Conservation (phyloP, 1,139 yeast species). For the Scheffersomyces titani region DNA sequence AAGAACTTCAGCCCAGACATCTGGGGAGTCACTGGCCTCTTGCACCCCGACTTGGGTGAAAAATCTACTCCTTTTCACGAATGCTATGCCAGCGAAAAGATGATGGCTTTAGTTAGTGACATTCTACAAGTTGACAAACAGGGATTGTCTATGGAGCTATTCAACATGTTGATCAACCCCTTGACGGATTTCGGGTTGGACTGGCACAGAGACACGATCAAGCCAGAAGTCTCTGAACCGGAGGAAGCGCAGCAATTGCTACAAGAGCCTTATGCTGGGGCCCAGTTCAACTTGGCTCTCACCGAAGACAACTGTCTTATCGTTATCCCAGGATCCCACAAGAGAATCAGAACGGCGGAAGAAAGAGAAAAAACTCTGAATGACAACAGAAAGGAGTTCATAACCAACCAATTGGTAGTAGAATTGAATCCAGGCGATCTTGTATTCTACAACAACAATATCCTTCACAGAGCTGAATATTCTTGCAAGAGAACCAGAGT, state of each 20-base stretch:
- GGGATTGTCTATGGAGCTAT: constrained; percentile 51
- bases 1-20: constrained; percentile 54
- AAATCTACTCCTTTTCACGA: constrained; percentile 44
- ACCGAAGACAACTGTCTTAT: constrained; percentile 52
- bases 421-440: constrained; percentile 54
- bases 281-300: constrained; percentile 57
- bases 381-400: constrained; percentile 36
- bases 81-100: constrained; percentile 44
- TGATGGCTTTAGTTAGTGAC: constrained; percentile 44
- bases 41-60: constrained; percentile 51
- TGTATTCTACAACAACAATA: constrained; percentile 55
- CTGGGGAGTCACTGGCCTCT: constrained; percentile 56
- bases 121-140: constrained; percentile 42
- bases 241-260: constrained; percentile 46
- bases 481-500: constrained; percentile 41
- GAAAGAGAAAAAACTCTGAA: constrained; percentile 47
- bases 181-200: constrained; percentile 56
- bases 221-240: constrained; percentile 49
- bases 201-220: constrained; percentile 59
- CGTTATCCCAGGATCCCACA: constrained; percentile 55
- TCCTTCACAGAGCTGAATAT: constrained; percentile 54
- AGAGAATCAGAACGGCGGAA: constrained; percentile 46
- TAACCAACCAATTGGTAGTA: constrained; percentile 44
- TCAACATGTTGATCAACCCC: constrained; percentile 60
- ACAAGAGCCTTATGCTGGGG: constrained; percentile 49